These are phyloP conservation scores for Bothriochloa decipiens DNA, from an alignment of 176 grass and related monocot species.

Conservation along the genomic window DNA sequence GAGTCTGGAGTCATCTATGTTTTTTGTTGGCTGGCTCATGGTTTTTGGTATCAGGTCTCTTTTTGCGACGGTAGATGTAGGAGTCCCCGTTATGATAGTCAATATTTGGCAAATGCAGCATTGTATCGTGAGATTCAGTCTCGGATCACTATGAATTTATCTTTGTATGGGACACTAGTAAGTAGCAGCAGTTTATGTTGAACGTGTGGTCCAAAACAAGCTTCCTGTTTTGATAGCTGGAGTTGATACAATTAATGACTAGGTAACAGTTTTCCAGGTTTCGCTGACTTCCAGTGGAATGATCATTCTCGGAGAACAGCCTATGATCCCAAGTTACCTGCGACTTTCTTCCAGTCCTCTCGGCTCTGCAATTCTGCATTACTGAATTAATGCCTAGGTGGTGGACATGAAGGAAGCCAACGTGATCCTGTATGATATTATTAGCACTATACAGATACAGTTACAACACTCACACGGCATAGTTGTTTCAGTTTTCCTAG, in stretches of 20 bases:
- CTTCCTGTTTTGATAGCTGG: not conserved
- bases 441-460: not conserved
- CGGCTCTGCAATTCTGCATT: no score
- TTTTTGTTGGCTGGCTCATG: slow-evolving; percentile 44
- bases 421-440: not conserved
- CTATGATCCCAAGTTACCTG: not conserved
- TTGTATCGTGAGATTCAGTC: slow-evolving; percentile 1
- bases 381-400: not conserved
- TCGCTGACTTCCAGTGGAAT: not conserved
- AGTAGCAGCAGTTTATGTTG: not conserved
- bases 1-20: slow-evolving; percentile 25
- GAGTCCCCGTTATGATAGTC: not conserved
- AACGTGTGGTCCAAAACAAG: not conserved
- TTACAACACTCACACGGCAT: not conserved
- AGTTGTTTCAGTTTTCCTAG: no score
- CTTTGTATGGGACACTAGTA: not conserved
- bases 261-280: not conserved
- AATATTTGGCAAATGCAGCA: slow-evolving; percentile 4
- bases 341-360: not conserved
- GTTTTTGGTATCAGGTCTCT: slow-evolving; percentile 4
- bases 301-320: not conserved
- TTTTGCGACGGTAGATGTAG: slow-evolving; percentile 15
- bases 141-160: not conserved
- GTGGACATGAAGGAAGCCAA: not conserved
- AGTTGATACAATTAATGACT: not conserved